phyloP scores from a whole-genome alignment of 768 basidiomycete species.

The Coprinellus micaceus region DNA sequence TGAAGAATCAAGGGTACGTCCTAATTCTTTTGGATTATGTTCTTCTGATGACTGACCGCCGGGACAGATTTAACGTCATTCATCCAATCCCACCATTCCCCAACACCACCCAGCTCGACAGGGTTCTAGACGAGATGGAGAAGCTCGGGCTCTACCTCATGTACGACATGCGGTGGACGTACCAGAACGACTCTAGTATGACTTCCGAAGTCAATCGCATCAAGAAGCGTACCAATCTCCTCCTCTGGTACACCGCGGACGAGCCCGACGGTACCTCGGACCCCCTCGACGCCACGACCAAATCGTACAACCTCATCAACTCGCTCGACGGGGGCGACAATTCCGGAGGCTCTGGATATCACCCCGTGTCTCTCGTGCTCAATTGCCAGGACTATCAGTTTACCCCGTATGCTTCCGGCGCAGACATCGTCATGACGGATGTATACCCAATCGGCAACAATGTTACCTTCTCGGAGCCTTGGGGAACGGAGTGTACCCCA shows the following conservation, averaged over 20 bases:
- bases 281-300: constrained; percentile 56
- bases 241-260: constrained; percentile 73
- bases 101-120: constrained; percentile 52
- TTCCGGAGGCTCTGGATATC: constrained; percentile 51
- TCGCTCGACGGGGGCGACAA: constrained; percentile 52
- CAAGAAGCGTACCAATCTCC: constrained; percentile 63
- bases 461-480: constrained; percentile 56
- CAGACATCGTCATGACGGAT: constrained; percentile 72
- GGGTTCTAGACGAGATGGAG: constrained; percentile 68
- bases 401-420: constrained; percentile 47
- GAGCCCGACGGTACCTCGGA: constrained; percentile 72
- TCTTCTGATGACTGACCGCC: neutral
- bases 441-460: constrained; percentile 59
- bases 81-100: constrained; percentile 69
- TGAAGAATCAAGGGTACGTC: constrained; percentile 55
- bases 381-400: constrained; percentile 70
- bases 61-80: constrained; percentile 24
- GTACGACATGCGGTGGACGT: constrained; percentile 78
- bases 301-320: constrained; percentile 54
- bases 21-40: neutral
- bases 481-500: constrained; percentile 58
- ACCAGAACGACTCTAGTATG: constrained; percentile 61
- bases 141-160: constrained; percentile 67
- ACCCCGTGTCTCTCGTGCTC: constrained; percentile 61
- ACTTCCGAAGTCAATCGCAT: constrained; percentile 65